Evolutionary conservation across 371 early-diverging fungal species (phyloP).

Genomic region (Parasitella parasitica): DNA sequence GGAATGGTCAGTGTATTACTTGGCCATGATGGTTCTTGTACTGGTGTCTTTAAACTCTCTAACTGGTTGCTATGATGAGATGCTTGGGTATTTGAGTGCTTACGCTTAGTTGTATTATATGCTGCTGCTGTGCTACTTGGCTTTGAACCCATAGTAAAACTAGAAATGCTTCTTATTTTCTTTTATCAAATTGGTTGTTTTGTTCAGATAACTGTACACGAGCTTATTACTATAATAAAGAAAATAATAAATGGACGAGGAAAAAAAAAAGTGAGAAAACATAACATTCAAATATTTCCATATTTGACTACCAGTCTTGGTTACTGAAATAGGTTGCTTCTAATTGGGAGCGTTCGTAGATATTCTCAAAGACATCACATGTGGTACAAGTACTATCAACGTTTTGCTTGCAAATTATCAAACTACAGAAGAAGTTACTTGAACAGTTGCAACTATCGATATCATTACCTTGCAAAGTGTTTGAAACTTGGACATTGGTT

Average conservation of each 20-base stretch:
- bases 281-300: neutral
- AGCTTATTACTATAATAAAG: neutral
- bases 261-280: neutral
- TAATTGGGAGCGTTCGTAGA: neutral
- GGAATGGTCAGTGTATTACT: conserved; percentile 1
- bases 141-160: conserved; percentile 23
- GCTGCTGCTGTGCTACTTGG: conserved; percentile 15
- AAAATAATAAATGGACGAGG: neutral
- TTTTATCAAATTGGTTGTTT: too few relatives aligned
- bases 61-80: conserved; percentile 3
- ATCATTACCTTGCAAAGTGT: too few relatives aligned
- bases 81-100: conserved; percentile 20
- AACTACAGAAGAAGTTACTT: too few relatives aligned
- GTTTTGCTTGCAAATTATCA: too few relatives aligned
- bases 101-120: conserved; percentile 15
- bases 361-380: too few relatives aligned
- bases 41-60: neutral
- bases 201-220: neutral
- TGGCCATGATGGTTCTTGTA: neutral
- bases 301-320: neutral
- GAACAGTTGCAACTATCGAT: too few relatives aligned
- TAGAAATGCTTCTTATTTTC: neutral
- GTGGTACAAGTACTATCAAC: too few relatives aligned
- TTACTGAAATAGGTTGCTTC: neutral
- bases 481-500: too few relatives aligned